Percentiles rank a stretch among this genome's conserved stretches.
Conservation (phyloP, 2,329 filamentous ascomycete genomes). For the Alternaria sp. region DNA sequence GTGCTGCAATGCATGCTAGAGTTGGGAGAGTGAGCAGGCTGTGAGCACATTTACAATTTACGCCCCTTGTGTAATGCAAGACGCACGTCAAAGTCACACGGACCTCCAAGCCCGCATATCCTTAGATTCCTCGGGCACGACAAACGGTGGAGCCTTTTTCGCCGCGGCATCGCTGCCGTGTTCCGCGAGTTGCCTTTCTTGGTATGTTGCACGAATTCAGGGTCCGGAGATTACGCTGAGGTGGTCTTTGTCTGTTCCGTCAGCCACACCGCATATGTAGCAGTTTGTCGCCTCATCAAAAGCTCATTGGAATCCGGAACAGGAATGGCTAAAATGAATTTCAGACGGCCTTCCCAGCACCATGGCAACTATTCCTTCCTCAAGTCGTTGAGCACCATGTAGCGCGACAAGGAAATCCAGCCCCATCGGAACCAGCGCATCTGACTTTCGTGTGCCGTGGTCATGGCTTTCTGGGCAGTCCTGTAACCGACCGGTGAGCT, state of each 20-base stretch:
- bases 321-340: not conserved
- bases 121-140: conserved; percentile 3
- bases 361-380: conserved; percentile 61
- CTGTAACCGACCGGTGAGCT: conserved; percentile 71
- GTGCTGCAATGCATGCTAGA: not conserved
- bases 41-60: conserved; percentile 12
- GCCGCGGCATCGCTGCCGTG: conserved; percentile 20
- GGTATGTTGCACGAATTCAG: conserved; percentile 6
- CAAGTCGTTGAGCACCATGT: conserved; percentile 96
- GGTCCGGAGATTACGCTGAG: conserved; percentile 7
- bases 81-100: conserved; percentile 23
- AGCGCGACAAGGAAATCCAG: conserved; percentile 89
- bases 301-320: not conserved
- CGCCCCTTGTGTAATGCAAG: conserved; percentile 12
- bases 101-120: conserved; percentile 17
- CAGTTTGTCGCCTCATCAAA: conserved; percentile 5
- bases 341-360: not conserved
- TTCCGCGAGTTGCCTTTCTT: conserved; percentile 23
- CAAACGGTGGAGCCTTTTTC: conserved; percentile 14
- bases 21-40: conserved; percentile 10
- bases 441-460: conserved; percentile 86
- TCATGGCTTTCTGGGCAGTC: conserved; percentile 85
- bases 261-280: conserved; percentile 1
- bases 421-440: conserved; percentile 99
- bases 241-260: conserved; percentile 8